Base-by-base conservation (phyloP, 1,284 basidiomycete genomes). In the Irpex rosettiformis region DNA sequence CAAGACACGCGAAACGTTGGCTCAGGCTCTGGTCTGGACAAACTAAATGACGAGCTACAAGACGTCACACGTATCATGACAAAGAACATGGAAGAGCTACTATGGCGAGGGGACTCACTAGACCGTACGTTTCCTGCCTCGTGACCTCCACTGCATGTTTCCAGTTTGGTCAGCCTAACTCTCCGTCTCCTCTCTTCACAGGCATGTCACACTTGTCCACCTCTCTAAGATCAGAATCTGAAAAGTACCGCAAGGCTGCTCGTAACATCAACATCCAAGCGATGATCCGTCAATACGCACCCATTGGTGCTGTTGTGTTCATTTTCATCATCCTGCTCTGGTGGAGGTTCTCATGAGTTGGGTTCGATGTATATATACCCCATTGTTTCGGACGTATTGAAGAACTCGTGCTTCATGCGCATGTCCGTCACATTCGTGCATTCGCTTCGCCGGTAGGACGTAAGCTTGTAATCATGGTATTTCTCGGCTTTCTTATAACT, bases 61-160 rank as follows among this genome's bases (percentile, higher is more conserved):
- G 96, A 99, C 68, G 96, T 99, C 59, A 98, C 96, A 53, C 81
- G 93, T 66, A 98, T 99, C 75, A 99, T 99, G 97, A 98, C 96
- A n/a, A 99, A 99, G 79, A 99, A 99, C 72, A 99, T 99, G 96
- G 97, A 99, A 74, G 97, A 99, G 75, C 77, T 99, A 58, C 77
- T 99, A 40, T 98, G 96, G 96, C 81, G 96, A 72, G 96, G 96
- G 22, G 96, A 99, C 72, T 96, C 93, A 42, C 80, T 99, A 61
- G 96, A 98, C 72, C 84, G 96, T 95, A 69, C 67, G 89, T 73
- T 18, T 51, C 43, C 3, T 43, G n/a, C n/a, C n/a, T n/a, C n/a
- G 16, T 43, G 52, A 30, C 29, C n/a, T 18, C 60, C 43, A 33
- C 37, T 29, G 30, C 13, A 29, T 24, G 24, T 54, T 43, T 21